Base-by-base conservation (phyloP, 1,139 yeast genomes). In the Hemisphaericaspora subhashii region DNA sequence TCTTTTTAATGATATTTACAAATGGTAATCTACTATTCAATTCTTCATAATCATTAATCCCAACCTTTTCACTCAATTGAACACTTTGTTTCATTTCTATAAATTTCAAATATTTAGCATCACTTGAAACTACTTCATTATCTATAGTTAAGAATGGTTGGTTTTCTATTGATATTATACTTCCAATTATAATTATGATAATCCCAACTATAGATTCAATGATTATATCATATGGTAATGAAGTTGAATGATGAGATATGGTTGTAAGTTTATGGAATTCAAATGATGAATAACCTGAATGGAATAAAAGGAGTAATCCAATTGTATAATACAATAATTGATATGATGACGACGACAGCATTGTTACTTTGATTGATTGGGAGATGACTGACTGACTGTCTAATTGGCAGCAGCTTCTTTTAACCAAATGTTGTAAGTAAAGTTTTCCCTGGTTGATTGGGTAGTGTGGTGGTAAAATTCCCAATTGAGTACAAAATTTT, bases 221-320 rank as follows among this genome's bases (percentile, higher is more conserved):
- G 16, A 61, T 47, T 3, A 77, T 60, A 47, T 76, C 80, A 7
- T 52, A 40, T 3, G 74, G 74, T 33, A 69, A 43, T 5, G 53
- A 37, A 16, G 48, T 35, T 39, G 40, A 40, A 25, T 50, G 47
- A 36, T 43, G 46, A 14, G 56, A 40, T 11, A 47, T 35, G n/a
- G 41, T 43, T 9, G 57, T 35, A 21, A 71, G 53, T 49, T 70
- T 77, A 42, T 72, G 75, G 52, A 68, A 65, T 48, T 77, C 81
- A 48, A 69, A 70, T 1, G 80, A 66, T 10, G 81, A 76, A 47
- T 74, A 77, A 3, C 74, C 77, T 3, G 79, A 66, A 50, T 77
- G 81, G 10, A 61, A 33, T 26, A 73, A 56, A 12, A 72, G 48
- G 14, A 62, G 37, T n/a, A 52, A 38, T 2, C 77, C 77, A 2